A percentile compares a stretch with the other conserved stretches of the same genome.
Evolutionary conservation across 2,329 filamentous ascomycete genomes (phyloP).

Genomic region (Penicillium brevicompactum): DNA sequence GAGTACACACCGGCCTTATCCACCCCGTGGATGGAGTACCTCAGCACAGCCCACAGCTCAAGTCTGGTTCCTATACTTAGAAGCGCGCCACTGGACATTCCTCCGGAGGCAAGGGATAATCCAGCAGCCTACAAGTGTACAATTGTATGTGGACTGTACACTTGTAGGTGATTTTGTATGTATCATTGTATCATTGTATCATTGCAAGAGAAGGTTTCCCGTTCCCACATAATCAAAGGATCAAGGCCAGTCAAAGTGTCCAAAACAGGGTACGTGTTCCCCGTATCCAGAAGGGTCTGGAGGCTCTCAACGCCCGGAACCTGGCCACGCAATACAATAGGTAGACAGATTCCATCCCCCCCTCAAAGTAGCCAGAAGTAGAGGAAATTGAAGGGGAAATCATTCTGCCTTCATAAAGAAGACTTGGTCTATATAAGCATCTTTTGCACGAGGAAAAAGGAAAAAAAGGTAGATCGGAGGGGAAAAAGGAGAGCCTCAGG

Average conservation of each 20-base stretch:
- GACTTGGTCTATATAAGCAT: neutral
- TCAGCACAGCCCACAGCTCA: neutral
- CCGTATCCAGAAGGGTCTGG: conserved; percentile 6
- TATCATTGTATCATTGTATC: neutral
- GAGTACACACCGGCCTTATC: no score
- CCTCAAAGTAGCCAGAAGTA: neutral
- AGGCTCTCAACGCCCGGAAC: conserved; percentile 5
- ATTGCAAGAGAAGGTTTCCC: neutral
- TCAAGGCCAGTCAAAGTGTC: neutral
- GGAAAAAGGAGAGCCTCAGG: conserved; percentile 9
- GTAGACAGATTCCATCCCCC: conserved; percentile 5
- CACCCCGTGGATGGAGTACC: no score
- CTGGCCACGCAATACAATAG: conserved; percentile 10
- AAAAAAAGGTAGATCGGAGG: conserved; percentile 4
- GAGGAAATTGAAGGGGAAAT: neutral
- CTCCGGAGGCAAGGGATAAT: neutral
- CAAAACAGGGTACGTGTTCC: conserved; percentile 5
- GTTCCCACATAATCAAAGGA: neutral
- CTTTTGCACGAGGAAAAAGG: neutral
- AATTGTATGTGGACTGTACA: neutral
- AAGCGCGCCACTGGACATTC: conserved; percentile 7
- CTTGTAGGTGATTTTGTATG: neutral
- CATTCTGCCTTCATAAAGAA: conserved; percentile 1
- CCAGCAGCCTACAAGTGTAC: no score
- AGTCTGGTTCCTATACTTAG: conserved; percentile 15